Base-by-base conservation (phyloP, 1,284 basidiomycete genomes). In the Pseudozyma hubeiensis region DNA sequence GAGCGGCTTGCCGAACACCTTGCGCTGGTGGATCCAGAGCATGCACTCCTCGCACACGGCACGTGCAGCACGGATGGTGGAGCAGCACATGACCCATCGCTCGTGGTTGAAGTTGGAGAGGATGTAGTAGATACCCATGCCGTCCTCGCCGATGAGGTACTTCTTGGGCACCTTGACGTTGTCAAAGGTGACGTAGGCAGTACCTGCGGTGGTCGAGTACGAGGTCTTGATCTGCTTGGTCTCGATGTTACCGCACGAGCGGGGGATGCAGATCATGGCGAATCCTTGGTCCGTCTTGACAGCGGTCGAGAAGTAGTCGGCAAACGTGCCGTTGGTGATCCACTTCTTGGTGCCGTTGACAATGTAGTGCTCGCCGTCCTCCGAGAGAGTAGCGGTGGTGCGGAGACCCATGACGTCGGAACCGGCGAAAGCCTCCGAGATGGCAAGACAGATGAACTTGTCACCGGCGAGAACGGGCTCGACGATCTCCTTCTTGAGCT, bases 341-440 rank as follows among this genome's bases (percentile, higher is more conserved):
- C 94, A 97, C 90, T 84, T 83, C 64, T 84, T 84, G 64, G 82
- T 83, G 45, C 82, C 82, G 63, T 83, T 81, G 64, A 84, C 77
- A 55, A 84, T 78, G 83, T 86, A 88, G 72, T 84, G 84, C 75
- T 92, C 85, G 39, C 93, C 93, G 80, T 95, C 93, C 64, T 91
- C 89, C 39, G 88, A 90, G 84, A 94, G 92, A 49, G 87, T 89
- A 9, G 95, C 95, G 5, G 90, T 91, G 9, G 92, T 94, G 82
- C 90, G 67, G 30, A 86, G 67, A 37, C 85, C 85, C 58, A 85
- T 85, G 33, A 97, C 93, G 81, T 96, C 94, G 70, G 91, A 93
- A 6, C 94, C 94, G 4, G 94, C 95, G 77, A 92, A 93, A 0
- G 95, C 93, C 84, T 93, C 91, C n/a, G 90, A 89, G 68, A 97